Evolutionary conservation across 305 asterid genomes (phyloP), one percentile per base, ranked within the genome.

Genomic region (Withania somnifera): DNA sequence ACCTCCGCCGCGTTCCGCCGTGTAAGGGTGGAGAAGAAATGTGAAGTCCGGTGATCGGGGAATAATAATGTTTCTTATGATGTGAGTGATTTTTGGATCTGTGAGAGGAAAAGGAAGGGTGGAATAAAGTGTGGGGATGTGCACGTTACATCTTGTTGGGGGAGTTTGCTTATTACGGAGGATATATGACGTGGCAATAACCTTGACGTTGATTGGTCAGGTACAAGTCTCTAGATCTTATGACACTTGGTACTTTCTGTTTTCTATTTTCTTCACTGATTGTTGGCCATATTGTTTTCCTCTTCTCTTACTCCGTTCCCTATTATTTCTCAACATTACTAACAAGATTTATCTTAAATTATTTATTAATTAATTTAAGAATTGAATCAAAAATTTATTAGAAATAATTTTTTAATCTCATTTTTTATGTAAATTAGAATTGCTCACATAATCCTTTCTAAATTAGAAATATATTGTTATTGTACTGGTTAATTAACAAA

Each of bases 1-100:
- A 84, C 84, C 91, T 90, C 85, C 89, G 82, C 94, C 87, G 87
- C 88, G 86, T 83, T 73, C 26, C 42, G 60, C 60, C 80, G 7
- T 50, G 9, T 1, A 45, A 26, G 1, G 69, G 69, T 60, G 38
- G 61, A 47, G 45, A 47, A n/a, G 79, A 47, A 50, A 75, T 50
- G 80, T 50, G 7, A 26, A 1, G 9, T 15, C 80, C 80, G 63
- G 63, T 75, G 47, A 75, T 75, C 45, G 80, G 80, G 1, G 50
- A 50, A 45, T 4, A 36, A 34, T 34, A 6, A 34, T n/a, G n/a
- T n/a, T n/a, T n/a, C n/a, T n/a, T n/a, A n/a, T n/a, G n/a, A n/a
- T n/a, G n/a, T n/a, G n/a, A n/a, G n/a, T n/a, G n/a, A n/a, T n/a
- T n/a, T n/a, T n/a, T n/a, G 80, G 58, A 75, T 75, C 63, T 75